Conservation (phyloP, 2,329 filamentous ascomycete genomes). For the Dactylellina drechsleri region DNA sequence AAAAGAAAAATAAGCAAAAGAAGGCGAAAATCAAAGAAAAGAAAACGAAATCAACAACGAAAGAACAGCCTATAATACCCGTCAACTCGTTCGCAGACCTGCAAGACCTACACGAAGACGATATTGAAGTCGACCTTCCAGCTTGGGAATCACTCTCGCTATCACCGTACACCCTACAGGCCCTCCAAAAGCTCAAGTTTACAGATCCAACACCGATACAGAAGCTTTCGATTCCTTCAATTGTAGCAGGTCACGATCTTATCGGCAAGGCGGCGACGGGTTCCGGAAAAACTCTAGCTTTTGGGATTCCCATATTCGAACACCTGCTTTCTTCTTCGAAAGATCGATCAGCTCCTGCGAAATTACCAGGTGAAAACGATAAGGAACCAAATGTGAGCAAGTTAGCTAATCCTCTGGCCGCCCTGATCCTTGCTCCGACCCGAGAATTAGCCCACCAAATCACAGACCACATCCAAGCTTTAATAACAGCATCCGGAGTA, state of each 20-base stretch:
- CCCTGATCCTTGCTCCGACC: constrained; percentile 88
- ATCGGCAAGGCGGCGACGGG: constrained; percentile 96
- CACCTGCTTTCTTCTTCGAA: constrained; percentile 71
- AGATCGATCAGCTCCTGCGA: constrained; percentile 19
- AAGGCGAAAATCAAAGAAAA: constrained; percentile 58
- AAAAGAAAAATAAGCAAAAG: constrained; percentile 59
- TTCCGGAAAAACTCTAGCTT: constrained; percentile 95
- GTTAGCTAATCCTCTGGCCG: constrained; percentile 69
- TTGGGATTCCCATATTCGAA: constrained; percentile 92
- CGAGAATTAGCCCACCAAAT: constrained; percentile 94
- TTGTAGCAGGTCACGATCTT: constrained; percentile 85
- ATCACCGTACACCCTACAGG: constrained; percentile 75
- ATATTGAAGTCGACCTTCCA: constrained; percentile 72
- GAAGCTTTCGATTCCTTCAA: constrained; percentile 78
- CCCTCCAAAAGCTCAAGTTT: constrained; percentile 83
- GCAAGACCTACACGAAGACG: constrained; percentile 60
- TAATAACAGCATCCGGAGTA: constrained; percentile 69
- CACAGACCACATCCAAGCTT: constrained; percentile 67
- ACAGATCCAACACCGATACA: constrained; percentile 84
- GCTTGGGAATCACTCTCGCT: constrained; percentile 81
- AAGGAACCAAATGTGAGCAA: constrained; percentile 62
- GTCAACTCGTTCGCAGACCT: constrained; percentile 57
- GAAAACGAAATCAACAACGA: constrained; percentile 56
- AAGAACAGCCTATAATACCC: constrained; percentile 7
- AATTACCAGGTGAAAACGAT: constrained; percentile 61